Base-by-base conservation (phyloP, 1,139 yeast genomes). In the Zygosaccharomyces pseudobailii region DNA sequence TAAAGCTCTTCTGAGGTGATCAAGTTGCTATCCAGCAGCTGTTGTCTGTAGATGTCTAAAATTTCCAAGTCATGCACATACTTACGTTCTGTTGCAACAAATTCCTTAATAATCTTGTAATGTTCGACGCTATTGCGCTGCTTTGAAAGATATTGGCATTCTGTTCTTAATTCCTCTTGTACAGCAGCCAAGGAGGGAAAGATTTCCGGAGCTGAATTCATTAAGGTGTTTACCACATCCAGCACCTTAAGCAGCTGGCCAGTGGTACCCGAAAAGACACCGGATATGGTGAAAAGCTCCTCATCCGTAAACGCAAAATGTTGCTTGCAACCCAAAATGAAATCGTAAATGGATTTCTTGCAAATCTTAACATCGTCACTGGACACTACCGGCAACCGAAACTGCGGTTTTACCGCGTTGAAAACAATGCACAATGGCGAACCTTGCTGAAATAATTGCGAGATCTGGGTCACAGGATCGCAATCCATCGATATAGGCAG, bases 391-490 rank as follows among this genome's bases (percentile, higher is more conserved):
- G 81, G 71, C 57, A 72, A 52, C 59, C 73, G 55, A 62, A 66
- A 55, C 56, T 69, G 61, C 47, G 73, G 68, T 61, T 71, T 62
- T 51, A 75, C 65, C 56, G 73, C 59, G 68, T 92, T 90, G 72
- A 85, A 87, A 6, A 92, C 71, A 41, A 87, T 78, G 66, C 98
- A 90, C 42, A 92, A 73, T 5, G 97, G 95, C 2, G 95, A 85
- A 6, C 98, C 98, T 59, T 87, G 89, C 58, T 92, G 94, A 61
- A 92, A 84, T 40, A 92, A 72, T 57, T 87, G 84, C 82, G 96
- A 87, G 43, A 92, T 68, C 55, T 88, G 90, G 1, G 97, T 88
- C 2, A 87, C 97, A 2, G 98, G 97, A 63, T 92, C 99, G 58
- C 87, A 84, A 48, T 79, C 77, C 48, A 80, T 74, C 47, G 78